These are phyloP conservation scores for Euphrasia arctica DNA, from an alignment of 305 asterid genomes.

Conservation along the genomic window DNA sequence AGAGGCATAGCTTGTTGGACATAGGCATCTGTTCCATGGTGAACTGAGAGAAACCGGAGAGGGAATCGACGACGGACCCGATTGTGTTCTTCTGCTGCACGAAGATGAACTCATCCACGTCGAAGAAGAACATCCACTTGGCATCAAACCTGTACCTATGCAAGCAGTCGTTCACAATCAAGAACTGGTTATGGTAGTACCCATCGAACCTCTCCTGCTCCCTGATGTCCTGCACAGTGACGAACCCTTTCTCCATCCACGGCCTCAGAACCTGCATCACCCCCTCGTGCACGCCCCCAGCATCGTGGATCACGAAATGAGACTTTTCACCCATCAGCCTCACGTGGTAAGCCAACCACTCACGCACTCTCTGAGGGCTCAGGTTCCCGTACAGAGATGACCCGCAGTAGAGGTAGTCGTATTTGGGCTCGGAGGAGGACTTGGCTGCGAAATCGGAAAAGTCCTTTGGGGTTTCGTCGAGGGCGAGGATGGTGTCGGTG, in stretches of 20 bases:
- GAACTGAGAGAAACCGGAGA: conserved; percentile 59
- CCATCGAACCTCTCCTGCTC: conserved; percentile 85
- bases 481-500: conserved; percentile 48
- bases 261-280: conserved; percentile 64
- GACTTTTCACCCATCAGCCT: conserved; percentile 57
- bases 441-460: conserved; percentile 40
- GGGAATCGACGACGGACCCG: conserved; percentile 47
- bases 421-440: conserved; percentile 35
- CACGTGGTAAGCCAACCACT: conserved; percentile 77
- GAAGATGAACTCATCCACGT: conserved; percentile 71
- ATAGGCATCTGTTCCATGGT: conserved; percentile 82
- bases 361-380: conserved; percentile 53
- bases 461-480: conserved; percentile 49
- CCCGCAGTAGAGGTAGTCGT: conserved; percentile 67
- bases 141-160: conserved; percentile 56
- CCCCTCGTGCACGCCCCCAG: conserved; percentile 71
- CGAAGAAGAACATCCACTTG: conserved; percentile 86
- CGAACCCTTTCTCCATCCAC: conserved; percentile 77
- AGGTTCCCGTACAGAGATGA: conserved; percentile 62
- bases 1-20: conserved; percentile 62
- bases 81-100: conserved; percentile 61
- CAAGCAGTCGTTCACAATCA: conserved; percentile 75
- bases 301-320: conserved; percentile 83
- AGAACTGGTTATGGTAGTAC: conserved; percentile 80
- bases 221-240: conserved; percentile 68